A percentile compares a stretch with the other conserved stretches of the same genome.
These are phyloP conservation scores for Fistulifera solaris DNA, from an alignment of 108 stramenopile genomes.

Conservation along the genomic window DNA sequence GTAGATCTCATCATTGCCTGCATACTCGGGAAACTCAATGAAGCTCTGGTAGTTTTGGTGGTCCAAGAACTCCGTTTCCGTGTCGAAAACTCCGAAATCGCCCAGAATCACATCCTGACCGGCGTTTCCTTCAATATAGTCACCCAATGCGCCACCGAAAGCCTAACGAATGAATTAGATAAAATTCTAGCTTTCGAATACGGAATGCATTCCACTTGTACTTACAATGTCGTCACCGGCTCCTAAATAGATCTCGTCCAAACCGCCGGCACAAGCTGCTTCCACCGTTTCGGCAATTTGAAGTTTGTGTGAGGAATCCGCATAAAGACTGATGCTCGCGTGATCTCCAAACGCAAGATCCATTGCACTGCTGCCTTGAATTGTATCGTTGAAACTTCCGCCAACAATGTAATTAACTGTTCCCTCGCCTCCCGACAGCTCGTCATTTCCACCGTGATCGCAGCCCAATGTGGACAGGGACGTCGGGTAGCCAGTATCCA, in stretches of 20 bases:
- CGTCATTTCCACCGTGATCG: slow-evolving; percentile 10
- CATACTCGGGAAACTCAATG: slow-evolving; percentile 11
- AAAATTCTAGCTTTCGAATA: no score
- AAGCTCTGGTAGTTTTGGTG: slow-evolving; percentile 4
- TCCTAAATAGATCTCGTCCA: slow-evolving; percentile 17
- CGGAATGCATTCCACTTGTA: no score
- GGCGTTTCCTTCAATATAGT: slow-evolving; percentile 16
- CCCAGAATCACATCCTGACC: slow-evolving; percentile 25
- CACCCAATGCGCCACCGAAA: slow-evolving; percentile 21
- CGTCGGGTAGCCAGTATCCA: slow-evolving; percentile 8
- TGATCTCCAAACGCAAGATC: slow-evolving; percentile 30
- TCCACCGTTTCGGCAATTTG: slow-evolving; percentile 8
- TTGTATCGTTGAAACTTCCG: slow-evolving; percentile 8
- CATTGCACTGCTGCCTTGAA: slow-evolving; percentile 3
- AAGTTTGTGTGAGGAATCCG: slow-evolving; percentile 12
- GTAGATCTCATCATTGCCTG: slow-evolving; percentile 11
- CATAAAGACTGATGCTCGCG: slow-evolving; percentile 12
- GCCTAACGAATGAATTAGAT: no score
- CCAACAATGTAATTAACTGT: slow-evolving; percentile 16
- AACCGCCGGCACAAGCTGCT: slow-evolving; percentile 15
- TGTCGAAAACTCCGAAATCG: slow-evolving; percentile 18
- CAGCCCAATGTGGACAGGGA: slow-evolving; percentile 11
- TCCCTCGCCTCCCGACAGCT: slow-evolving; percentile 13
- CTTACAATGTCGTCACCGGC: slow-evolving; percentile 18
- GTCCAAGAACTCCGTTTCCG: not conserved